Conservation (phyloP, 2,329 filamentous ascomycete genomes). For the Curvularia verruculosa region DNA sequence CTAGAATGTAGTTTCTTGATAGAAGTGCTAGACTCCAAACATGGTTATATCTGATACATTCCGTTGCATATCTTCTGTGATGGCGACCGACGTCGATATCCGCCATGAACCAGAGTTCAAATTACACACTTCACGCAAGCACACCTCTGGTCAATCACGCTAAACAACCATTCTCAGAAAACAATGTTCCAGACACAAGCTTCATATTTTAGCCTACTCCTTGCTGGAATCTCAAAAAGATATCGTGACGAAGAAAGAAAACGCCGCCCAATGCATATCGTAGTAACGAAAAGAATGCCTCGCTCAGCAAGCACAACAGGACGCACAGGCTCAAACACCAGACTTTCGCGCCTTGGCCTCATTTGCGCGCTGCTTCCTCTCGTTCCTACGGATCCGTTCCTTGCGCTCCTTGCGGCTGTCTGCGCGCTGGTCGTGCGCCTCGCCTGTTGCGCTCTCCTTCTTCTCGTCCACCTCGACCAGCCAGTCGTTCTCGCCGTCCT, state of each 20-base stretch:
- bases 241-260: background rate
- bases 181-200: background rate
- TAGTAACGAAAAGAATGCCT: background rate
- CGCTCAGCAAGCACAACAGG: background rate
- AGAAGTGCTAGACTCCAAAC: too few species aligned
- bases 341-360: slow-evolving; percentile 71
- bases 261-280: slow-evolving; percentile 1
- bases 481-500: slow-evolving; percentile 83
- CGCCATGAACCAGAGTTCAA: background rate
- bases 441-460: slow-evolving; percentile 67
- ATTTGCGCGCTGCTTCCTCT: slow-evolving; percentile 54
- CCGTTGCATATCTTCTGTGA: too few species aligned
- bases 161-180: background rate
- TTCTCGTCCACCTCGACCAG: slow-evolving; percentile 86
- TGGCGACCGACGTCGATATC: background rate
- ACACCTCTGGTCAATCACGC: background rate
- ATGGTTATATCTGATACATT: too few species aligned
- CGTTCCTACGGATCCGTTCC: slow-evolving; percentile 51
- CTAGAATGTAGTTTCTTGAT: too few species aligned
- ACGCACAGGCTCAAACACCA: slow-evolving; percentile 26
- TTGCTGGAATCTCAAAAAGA: background rate
- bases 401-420: slow-evolving; percentile 67
- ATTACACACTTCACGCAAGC: background rate
- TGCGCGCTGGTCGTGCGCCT: slow-evolving; percentile 64
- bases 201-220: background rate